Evolutionary conservation across 768 basidiomycete genomes (phyloP).

Genomic region (Rubroboletus satanas): DNA sequence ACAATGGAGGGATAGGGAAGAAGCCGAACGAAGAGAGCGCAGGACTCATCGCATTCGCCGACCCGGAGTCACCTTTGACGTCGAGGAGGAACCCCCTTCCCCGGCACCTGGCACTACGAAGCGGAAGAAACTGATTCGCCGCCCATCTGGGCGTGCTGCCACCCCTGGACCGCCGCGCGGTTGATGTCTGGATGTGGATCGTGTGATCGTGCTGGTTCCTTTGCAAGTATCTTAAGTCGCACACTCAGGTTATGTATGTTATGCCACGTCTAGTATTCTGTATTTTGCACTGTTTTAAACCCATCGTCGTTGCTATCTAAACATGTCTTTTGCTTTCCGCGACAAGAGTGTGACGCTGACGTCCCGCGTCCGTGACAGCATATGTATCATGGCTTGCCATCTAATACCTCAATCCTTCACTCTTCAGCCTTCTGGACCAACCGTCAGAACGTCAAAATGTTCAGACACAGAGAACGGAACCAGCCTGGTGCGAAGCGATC

Average conservation of each 20-base stretch:
- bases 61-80: slow-evolving; percentile 66
- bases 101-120: slow-evolving; percentile 27
- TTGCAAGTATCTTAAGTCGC: slow-evolving; percentile 24
- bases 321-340: slow-evolving; percentile 1
- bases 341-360: slow-evolving; percentile 24
- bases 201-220: not conserved
- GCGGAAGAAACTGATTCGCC: slow-evolving; percentile 29
- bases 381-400: not conserved
- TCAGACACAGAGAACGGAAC: slow-evolving; percentile 11
- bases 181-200: slow-evolving; percentile 10
- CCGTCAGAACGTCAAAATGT: slow-evolving; percentile 15
- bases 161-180: slow-evolving; percentile 24
- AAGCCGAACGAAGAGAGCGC: slow-evolving; percentile 44
- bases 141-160: slow-evolving; percentile 25
- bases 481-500: not conserved
- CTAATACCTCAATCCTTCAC: not conserved
- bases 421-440: not conserved
- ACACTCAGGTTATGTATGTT: slow-evolving; percentile 26
- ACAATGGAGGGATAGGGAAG: slow-evolving; percentile 68
- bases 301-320: slow-evolving; percentile 18
- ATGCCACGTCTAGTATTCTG: slow-evolving; percentile 27
- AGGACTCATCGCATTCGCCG: slow-evolving; percentile 40
- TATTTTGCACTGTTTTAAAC: slow-evolving; percentile 16
- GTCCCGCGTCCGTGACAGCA: slow-evolving; percentile 20
- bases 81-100: slow-evolving; percentile 50